Evolutionary conservation across 352 stramenopile species (phyloP).

Genomic region (Phytophthora citricola): DNA sequence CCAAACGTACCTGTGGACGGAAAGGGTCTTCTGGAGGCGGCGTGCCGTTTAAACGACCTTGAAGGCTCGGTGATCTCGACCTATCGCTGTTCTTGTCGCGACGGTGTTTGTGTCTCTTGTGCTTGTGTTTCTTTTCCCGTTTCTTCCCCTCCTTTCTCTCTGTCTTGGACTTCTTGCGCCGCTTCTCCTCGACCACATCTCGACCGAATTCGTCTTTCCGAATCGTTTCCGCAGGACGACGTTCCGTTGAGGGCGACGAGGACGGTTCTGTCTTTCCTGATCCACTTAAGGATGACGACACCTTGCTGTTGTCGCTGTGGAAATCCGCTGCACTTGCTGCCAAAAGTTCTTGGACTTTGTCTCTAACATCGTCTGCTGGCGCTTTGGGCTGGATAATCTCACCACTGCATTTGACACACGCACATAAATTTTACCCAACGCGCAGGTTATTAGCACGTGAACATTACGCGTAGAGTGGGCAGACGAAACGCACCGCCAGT

Average conservation of each 20-base stretch:
- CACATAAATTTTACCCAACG: not conserved
- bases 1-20: slow-evolving; percentile 54
- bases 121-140: slow-evolving; percentile 30
- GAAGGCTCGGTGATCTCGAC: slow-evolving; percentile 35
- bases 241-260: not conserved
- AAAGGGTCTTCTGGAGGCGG: slow-evolving; percentile 67
- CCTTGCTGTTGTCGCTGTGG: not conserved
- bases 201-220: slow-evolving; percentile 87
- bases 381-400: slow-evolving; percentile 36
- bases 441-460: not conserved
- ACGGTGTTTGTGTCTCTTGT: slow-evolving; percentile 35
- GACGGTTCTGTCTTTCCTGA: not conserved
- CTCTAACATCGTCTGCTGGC: not conserved
- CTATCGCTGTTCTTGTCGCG: slow-evolving; percentile 24
- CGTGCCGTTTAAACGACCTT: slow-evolving; percentile 37
- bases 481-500: slow-evolving; percentile 45
- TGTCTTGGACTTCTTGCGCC: slow-evolving; percentile 27
- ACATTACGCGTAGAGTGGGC: not conserved
- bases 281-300: not conserved
- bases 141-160: slow-evolving; percentile 21
- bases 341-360: slow-evolving; percentile 1
- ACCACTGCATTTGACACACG: slow-evolving; percentile 29
- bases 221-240: slow-evolving; percentile 25
- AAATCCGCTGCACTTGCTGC: not conserved
- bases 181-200: slow-evolving; percentile 46